Conservation (phyloP, 2,329 filamentous ascomycete genomes). For the Emericellopsis atlantica region DNA sequence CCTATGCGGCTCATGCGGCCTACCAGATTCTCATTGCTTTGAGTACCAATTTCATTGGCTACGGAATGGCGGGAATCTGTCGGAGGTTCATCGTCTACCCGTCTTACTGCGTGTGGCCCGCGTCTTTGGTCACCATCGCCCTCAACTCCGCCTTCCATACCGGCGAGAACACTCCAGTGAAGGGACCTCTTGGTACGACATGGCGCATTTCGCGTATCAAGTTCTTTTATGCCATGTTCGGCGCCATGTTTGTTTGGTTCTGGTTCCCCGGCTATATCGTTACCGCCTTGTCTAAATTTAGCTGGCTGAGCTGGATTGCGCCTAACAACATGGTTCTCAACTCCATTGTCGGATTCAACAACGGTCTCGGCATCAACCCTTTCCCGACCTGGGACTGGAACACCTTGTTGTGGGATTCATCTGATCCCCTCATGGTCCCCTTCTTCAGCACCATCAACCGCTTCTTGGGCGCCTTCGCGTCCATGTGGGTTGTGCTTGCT, state of each 20-base stretch:
- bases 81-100: conserved; percentile 43
- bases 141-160: conserved; percentile 41
- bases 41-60: conserved; percentile 46
- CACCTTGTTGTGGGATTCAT: conserved; percentile 26
- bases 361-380: conserved; percentile 31
- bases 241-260: conserved; percentile 43
- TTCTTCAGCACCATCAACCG: conserved; percentile 51
- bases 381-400: conserved; percentile 37
- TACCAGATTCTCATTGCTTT: conserved; percentile 44
- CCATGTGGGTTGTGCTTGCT: conserved; percentile 39
- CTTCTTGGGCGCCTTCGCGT: conserved; percentile 41
- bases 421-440: conserved; percentile 33
- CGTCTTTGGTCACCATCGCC: conserved; percentile 39
- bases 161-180: conserved; percentile 22
- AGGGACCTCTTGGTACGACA: conserved; percentile 27
- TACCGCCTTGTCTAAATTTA: conserved; percentile 36
- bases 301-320: conserved; percentile 44
- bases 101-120: conserved; percentile 44
- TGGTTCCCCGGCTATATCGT: conserved; percentile 46
- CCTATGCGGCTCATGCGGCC: conserved; percentile 34
- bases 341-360: conserved; percentile 28
- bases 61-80: conserved; percentile 42
- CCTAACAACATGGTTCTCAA: conserved; percentile 29
- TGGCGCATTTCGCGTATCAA: conserved; percentile 35
- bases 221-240: conserved; percentile 37